These are phyloP conservation scores for Mycena vulgaris DNA, from an alignment of 768 basidiomycete genomes.

Conservation along the genomic window DNA sequence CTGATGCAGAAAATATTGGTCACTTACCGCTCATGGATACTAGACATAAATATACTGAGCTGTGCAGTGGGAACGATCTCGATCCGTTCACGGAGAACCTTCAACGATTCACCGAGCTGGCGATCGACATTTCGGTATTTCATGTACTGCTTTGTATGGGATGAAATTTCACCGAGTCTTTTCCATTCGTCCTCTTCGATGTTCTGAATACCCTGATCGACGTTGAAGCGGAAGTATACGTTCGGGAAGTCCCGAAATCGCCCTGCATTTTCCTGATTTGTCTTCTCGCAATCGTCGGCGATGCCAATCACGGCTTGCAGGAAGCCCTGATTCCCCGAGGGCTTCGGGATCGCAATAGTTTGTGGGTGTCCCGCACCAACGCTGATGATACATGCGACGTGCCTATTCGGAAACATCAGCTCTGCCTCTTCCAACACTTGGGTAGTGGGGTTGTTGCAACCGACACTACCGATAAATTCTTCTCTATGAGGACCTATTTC, in stretches of 20 bases:
- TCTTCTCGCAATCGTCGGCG: neutral
- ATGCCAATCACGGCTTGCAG: neutral
- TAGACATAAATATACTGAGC: too few species aligned
- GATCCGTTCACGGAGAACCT: too few species aligned
- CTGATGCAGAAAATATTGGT: too few species aligned
- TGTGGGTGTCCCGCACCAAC: neutral
- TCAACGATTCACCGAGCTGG: too few species aligned
- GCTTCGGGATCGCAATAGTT: neutral
- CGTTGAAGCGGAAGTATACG: conserved; percentile 1
- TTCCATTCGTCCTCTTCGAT: neutral
- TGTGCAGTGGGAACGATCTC: too few species aligned
- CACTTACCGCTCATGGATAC: too few species aligned
- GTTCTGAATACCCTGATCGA: neutral
- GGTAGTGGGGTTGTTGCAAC: neutral
- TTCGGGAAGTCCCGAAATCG: neutral
- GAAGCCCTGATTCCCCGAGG: neutral
- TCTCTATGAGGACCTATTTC: conserved; percentile 7
- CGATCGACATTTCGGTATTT: too few species aligned
- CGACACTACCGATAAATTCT: neutral
- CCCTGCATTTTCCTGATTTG: neutral
- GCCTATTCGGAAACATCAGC: neutral
- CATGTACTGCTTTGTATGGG: neutral
- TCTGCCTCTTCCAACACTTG: neutral
- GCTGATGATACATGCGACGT: neutral
- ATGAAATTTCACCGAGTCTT: neutral